Evolutionary conservation across 257 asterid genomes (phyloP).

Genomic region (Ilex asprella): DNA sequence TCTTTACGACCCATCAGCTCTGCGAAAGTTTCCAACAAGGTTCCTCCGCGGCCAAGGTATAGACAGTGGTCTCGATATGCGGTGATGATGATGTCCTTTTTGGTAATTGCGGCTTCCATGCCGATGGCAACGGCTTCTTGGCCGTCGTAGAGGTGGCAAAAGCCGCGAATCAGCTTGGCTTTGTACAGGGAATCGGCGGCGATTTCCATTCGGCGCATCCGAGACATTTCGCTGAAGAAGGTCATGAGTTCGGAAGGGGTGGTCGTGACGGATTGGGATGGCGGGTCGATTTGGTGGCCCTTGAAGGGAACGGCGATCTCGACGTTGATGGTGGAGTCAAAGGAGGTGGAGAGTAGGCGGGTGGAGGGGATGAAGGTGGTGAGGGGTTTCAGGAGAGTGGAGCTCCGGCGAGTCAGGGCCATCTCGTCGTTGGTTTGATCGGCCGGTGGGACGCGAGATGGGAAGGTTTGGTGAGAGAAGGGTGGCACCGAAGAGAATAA

Average conservation of each 20-base stretch:
- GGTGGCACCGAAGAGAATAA: not conserved
- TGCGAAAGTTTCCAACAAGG: not conserved
- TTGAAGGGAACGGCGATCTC: conserved; percentile 89
- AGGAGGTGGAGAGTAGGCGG: conserved; percentile 51
- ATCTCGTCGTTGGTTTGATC: conserved; percentile 28
- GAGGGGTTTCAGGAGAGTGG: conserved; percentile 33
- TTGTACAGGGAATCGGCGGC: conserved; percentile 96
- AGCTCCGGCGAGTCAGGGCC: conserved; percentile 59
- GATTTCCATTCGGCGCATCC: conserved; percentile 96
- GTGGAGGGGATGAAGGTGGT: conserved; percentile 31
- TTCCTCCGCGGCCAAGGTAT: conserved; percentile 27
- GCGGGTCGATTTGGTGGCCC: conserved; percentile 82
- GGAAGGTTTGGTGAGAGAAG: not conserved
- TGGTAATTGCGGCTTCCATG: conserved; percentile 87
- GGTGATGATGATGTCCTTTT: conserved; percentile 65
- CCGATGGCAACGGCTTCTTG: conserved; percentile 94
- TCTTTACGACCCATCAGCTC: conserved; percentile 90
- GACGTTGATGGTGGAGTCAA: conserved; percentile 52
- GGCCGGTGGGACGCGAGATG: conserved; percentile 3
- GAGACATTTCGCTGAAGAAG: conserved; percentile 76
- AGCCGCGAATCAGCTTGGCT: conserved; percentile 87
- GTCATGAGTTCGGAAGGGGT: conserved; percentile 54
- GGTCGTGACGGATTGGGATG: conserved; percentile 74
- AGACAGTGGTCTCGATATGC: conserved; percentile 79
- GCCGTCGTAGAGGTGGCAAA: conserved; percentile 94